phyloP scores from a whole-genome alignment of 768 basidiomycete genomes.

The Rhizopogon salebrosus region DNA sequence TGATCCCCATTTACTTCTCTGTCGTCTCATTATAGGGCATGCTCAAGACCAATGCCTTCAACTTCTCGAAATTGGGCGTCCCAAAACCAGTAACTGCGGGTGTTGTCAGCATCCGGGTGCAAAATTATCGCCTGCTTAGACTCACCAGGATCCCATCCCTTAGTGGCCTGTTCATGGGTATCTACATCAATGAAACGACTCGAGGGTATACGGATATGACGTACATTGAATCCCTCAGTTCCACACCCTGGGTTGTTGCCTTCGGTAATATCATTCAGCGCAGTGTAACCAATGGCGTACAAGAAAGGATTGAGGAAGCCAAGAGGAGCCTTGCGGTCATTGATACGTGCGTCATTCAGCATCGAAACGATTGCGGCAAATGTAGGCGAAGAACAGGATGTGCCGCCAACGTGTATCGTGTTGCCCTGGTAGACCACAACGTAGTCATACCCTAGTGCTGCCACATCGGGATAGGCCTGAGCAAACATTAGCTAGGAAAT shows the following conservation, averaged over 20 bases:
- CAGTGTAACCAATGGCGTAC: slow-evolving; percentile 37
- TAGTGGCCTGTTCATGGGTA: slow-evolving; percentile 32
- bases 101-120: slow-evolving; percentile 2
- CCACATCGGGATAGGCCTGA: slow-evolving; percentile 61
- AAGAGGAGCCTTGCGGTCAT: slow-evolving; percentile 25
- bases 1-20: background rate
- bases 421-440: slow-evolving; percentile 37
- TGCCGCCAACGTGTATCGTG: slow-evolving; percentile 24
- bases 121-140: slow-evolving; percentile 15
- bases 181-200: background rate
- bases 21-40: background rate
- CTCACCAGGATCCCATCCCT: slow-evolving; percentile 57
- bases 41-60: slow-evolving; percentile 33
- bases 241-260: slow-evolving; percentile 43
- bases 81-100: slow-evolving; percentile 50
- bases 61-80: slow-evolving; percentile 46
- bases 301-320: slow-evolving; percentile 47
- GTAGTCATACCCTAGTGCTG: slow-evolving; percentile 53
- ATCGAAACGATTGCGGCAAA: slow-evolving; percentile 30
- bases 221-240: slow-evolving; percentile 35
- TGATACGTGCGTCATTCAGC: slow-evolving; percentile 34
- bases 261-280: slow-evolving; percentile 45
- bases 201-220: slow-evolving; percentile 13
- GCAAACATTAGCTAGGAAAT: background rate
- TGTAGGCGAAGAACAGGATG: slow-evolving; percentile 28